phyloP scores from a whole-genome alignment of 305 asterid genomes.

The Nicotiana rustica region DNA sequence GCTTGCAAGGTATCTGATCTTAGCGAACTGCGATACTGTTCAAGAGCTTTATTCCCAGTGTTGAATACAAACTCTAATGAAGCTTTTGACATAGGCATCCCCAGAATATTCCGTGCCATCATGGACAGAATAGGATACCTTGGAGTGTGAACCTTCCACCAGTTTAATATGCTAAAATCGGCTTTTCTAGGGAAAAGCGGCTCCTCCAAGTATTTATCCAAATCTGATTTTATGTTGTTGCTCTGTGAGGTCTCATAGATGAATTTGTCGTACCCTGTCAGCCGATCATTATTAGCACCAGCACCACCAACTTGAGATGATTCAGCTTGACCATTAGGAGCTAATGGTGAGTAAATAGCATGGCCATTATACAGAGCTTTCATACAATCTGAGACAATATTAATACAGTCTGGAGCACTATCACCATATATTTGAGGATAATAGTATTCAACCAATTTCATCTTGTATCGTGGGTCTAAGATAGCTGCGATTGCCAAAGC shows the following conservation, averaged over 20 bases:
- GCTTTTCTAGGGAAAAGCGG: constrained; percentile 76
- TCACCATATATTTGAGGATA: constrained; percentile 83
- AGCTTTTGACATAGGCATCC: constrained; percentile 81
- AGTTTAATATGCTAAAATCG: constrained; percentile 79
- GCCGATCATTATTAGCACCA: constrained; percentile 56
- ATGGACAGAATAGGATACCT: constrained; percentile 84
- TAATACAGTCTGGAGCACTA: constrained; percentile 67
- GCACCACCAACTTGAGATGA: constrained; percentile 56
- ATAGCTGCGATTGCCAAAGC: constrained; percentile 93
- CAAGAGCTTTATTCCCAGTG: constrained; percentile 61
- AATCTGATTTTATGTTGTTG: constrained; percentile 72
- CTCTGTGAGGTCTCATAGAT: constrained; percentile 68
- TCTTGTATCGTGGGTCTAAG: constrained; percentile 88
- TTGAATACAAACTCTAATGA: constrained; percentile 61
- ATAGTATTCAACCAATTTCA: constrained; percentile 86
- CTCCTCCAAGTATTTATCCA: constrained; percentile 92
- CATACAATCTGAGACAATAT: constrained; percentile 84
- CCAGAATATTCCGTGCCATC: constrained; percentile 92
- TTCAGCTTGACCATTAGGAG: constrained; percentile 61
- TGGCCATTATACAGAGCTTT: constrained; percentile 85
- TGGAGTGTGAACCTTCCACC: constrained; percentile 97
- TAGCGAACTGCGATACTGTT: constrained; percentile 65
- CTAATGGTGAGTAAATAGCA: constrained; percentile 69
- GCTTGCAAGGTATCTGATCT: constrained; percentile 79
- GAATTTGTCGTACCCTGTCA: constrained; percentile 76